Conservation (phyloP, 1,284 basidiomycete genomes). For the Leccinum subrobustum region DNA sequence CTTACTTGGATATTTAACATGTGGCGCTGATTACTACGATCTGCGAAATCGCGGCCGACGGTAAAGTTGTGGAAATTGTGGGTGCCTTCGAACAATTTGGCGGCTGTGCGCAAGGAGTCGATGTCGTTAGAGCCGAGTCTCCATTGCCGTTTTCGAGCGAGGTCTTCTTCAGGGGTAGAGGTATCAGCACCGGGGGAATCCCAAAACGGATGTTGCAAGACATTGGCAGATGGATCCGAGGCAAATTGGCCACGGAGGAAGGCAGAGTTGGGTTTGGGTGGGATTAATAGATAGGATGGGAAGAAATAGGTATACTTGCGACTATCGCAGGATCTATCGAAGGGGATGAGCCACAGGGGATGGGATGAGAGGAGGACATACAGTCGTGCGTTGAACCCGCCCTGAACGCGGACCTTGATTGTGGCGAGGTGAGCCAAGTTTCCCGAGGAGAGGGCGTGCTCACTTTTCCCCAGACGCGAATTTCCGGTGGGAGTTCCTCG, state of each 20-base stretch:
- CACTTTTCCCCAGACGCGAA: slow-evolving; percentile 91
- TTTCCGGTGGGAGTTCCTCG: slow-evolving; percentile 82
- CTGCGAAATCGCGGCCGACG: slow-evolving; percentile 81
- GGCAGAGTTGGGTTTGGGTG: slow-evolving; percentile 78
- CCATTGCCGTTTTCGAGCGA: slow-evolving; percentile 66
- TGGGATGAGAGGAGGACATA: slow-evolving; percentile 38
- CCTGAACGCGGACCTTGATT: slow-evolving; percentile 71
- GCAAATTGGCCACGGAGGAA: slow-evolving; percentile 47
- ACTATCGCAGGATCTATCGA: slow-evolving; percentile 80
- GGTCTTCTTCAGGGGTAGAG: slow-evolving; percentile 50
- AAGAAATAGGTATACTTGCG: slow-evolving; percentile 97
- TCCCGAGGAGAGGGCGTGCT: slow-evolving; percentile 24
- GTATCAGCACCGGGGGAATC: slow-evolving; percentile 35
- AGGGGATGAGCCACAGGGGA: slow-evolving; percentile 9
- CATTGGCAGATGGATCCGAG: slow-evolving; percentile 7
- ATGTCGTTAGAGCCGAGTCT: slow-evolving; percentile 58
- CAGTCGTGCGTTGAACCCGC: slow-evolving; percentile 91
- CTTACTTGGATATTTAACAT: slow-evolving; percentile 85
- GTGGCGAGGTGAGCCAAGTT: background rate
- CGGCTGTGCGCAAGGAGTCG: slow-evolving; percentile 53
- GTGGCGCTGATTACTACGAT: slow-evolving; percentile 77
- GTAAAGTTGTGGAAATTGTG: slow-evolving; percentile 99
- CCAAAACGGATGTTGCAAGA: slow-evolving; percentile 50
- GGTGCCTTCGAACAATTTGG: slow-evolving; percentile 72
- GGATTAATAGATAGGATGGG: slow-evolving; percentile 91